These are phyloP conservation scores for Cercospora sp. DNA, from an alignment of 2,329 filamentous ascomycete species.

Conservation along the genomic window DNA sequence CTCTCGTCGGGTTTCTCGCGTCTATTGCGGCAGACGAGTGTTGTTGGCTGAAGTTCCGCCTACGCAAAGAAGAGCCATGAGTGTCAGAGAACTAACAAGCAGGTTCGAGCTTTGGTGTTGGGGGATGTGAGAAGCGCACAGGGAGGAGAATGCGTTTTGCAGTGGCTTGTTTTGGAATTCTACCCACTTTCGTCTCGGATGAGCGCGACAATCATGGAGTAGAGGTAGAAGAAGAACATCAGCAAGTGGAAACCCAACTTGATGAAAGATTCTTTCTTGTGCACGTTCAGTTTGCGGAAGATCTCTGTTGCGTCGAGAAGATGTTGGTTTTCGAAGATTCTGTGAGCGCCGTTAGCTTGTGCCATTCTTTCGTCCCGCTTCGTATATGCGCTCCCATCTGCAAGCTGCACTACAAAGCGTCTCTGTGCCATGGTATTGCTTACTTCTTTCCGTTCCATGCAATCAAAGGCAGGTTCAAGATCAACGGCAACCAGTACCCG, in stretches of 20 bases:
- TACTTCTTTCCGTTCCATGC: constrained; percentile 98
- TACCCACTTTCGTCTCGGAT: constrained; percentile 76
- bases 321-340: constrained; percentile 96
- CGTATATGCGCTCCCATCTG: neutral
- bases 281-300: constrained; percentile 97
- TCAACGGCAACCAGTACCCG: constrained; percentile 92
- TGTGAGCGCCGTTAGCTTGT: constrained; percentile 48
- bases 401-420: neutral
- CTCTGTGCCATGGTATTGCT: constrained; percentile 41
- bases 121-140: neutral
- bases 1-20: neutral
- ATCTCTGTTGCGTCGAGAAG: constrained; percentile 97
- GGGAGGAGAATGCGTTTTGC: neutral
- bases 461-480: constrained; percentile 88
- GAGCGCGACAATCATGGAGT: constrained; percentile 68
- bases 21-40: constrained; percentile 17
- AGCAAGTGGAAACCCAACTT: constrained; percentile 98
- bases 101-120: neutral
- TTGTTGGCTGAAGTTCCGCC: constrained; percentile 7
- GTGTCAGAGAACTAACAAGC: neutral
- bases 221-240: constrained; percentile 99
- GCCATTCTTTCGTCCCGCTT: neutral
- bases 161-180: constrained; percentile 5
- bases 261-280: constrained; percentile 99
- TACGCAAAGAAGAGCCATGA: constrained; percentile 9